These are phyloP conservation scores for Botryobasidium botryosum DNA, from an alignment of 768 basidiomycete genomes.

Conservation along the genomic window DNA sequence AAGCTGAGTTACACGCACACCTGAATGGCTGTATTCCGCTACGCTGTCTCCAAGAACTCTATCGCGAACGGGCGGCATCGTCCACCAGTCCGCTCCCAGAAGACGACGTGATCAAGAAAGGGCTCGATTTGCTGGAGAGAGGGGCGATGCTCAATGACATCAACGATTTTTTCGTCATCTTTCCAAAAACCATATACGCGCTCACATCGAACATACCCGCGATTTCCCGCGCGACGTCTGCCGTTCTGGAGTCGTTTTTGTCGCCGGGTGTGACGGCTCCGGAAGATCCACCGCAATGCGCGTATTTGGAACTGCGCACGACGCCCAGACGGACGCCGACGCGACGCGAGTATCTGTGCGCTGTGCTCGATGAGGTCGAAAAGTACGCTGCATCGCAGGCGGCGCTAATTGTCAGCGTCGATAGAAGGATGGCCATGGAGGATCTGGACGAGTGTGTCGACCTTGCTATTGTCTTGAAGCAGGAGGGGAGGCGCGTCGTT, in stretches of 20 bases:
- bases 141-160: slow-evolving; percentile 34
- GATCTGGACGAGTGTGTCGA: slow-evolving; percentile 39
- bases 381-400: slow-evolving; percentile 33
- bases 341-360: slow-evolving; percentile 39
- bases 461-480: slow-evolving; percentile 36
- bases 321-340: slow-evolving; percentile 44
- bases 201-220: slow-evolving; percentile 45
- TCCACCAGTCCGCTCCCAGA: not conserved
- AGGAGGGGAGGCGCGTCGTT: slow-evolving; percentile 44
- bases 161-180: slow-evolving; percentile 56
- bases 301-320: slow-evolving; percentile 69
- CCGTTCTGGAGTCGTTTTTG: slow-evolving; percentile 52
- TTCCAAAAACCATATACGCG: slow-evolving; percentile 65
- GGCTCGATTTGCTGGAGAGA: slow-evolving; percentile 26
- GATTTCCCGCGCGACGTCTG: slow-evolving; percentile 38
- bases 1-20: slow-evolving; percentile 77
- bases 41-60: slow-evolving; percentile 41
- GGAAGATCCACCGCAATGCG: slow-evolving; percentile 41
- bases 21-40: slow-evolving; percentile 74
- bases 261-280: slow-evolving; percentile 13
- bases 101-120: slow-evolving; percentile 23
- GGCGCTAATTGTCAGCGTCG: slow-evolving; percentile 58
- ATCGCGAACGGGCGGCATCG: slow-evolving; percentile 25
- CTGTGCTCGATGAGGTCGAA: slow-evolving; percentile 49
- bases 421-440: slow-evolving; percentile 41